These are phyloP conservation scores for Diaporthe sp. DNA, from an alignment of 2,329 filamentous ascomycete species.

Conservation along the genomic window DNA sequence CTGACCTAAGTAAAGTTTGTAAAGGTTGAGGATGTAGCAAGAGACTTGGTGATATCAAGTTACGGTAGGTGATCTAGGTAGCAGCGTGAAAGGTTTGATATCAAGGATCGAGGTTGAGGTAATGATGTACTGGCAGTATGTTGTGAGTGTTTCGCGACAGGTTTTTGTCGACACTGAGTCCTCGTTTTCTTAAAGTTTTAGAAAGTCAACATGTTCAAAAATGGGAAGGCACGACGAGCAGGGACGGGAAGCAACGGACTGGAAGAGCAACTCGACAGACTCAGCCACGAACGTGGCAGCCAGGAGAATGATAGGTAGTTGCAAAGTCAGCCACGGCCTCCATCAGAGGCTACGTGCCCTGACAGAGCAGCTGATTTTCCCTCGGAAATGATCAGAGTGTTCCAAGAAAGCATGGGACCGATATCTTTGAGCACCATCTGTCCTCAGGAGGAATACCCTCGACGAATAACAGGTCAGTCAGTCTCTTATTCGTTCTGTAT, in stretches of 20 bases:
- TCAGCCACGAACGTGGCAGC: neutral
- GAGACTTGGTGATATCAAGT: neutral
- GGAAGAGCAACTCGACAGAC: neutral
- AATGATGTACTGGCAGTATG: neutral
- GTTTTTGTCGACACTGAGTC: neutral
- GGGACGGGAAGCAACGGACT: neutral
- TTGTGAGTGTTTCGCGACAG: neutral
- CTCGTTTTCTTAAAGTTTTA: neutral
- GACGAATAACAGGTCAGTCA: neutral
- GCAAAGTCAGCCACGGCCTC: neutral
- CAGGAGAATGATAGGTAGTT: neutral
- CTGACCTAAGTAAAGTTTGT: neutral
- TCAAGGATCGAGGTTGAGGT: neutral
- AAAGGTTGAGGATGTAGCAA: neutral
- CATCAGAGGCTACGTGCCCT: neutral
- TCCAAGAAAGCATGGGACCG: rapidly evolving
- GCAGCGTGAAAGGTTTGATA: neutral
- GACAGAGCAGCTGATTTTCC: neutral
- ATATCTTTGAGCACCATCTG: neutral
- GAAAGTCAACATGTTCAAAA: neutral
- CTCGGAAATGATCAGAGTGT: neutral
- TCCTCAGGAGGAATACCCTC: neutral
- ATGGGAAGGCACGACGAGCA: constrained; percentile 1
- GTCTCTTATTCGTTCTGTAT: constrained; percentile 1
- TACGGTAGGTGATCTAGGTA: constrained; percentile 14